Percentiles rank a stretch among this genome's conserved stretches.
phyloP scores from a whole-genome alignment of 352 stramenopile species.

The Phytophthora sp. region DNA sequence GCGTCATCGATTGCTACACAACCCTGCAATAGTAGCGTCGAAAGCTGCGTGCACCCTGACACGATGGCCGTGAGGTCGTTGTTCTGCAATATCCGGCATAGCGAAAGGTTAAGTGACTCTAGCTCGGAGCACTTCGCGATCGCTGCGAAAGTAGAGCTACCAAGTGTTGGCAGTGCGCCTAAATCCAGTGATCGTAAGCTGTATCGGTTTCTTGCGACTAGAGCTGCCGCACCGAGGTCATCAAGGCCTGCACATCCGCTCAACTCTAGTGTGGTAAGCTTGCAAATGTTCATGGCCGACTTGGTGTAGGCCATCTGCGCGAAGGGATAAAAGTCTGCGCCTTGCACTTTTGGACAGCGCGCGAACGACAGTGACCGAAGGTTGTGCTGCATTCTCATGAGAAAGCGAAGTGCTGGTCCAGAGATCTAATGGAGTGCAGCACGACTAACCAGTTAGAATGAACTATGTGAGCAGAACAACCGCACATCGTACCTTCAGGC shows the following conservation, averaged over 20 bases:
- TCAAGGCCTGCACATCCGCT: conserved; percentile 57
- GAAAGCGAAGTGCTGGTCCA: conserved; percentile 52
- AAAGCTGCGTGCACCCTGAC: conserved; percentile 44
- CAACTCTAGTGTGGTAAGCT: conserved; percentile 50
- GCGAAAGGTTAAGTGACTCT: conserved; percentile 67
- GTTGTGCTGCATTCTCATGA: conserved; percentile 61
- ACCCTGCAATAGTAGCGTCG: conserved; percentile 59
- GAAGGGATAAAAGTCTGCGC: conserved; percentile 48
- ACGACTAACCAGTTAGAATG: neutral
- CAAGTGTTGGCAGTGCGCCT: conserved; percentile 61
- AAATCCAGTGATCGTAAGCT: conserved; percentile 65
- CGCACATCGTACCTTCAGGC: conserved; percentile 53
- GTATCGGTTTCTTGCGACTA: conserved; percentile 59
- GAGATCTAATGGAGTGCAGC: conserved; percentile 50
- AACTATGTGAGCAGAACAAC: neutral
- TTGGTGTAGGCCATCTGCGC: conserved; percentile 9
- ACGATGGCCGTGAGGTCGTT: conserved; percentile 54
- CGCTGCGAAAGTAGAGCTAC: conserved; percentile 57
- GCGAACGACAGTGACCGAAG: conserved; percentile 61
- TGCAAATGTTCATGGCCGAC: conserved; percentile 14
- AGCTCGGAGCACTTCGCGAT: conserved; percentile 64
- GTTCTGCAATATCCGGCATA: conserved; percentile 78
- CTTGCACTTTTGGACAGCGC: conserved; percentile 67
- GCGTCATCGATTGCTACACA: conserved; percentile 76
- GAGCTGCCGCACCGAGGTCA: conserved; percentile 44